Conservation (phyloP, 2,329 filamentous ascomycete genomes). For the Colletotrichum chlorophyti region DNA sequence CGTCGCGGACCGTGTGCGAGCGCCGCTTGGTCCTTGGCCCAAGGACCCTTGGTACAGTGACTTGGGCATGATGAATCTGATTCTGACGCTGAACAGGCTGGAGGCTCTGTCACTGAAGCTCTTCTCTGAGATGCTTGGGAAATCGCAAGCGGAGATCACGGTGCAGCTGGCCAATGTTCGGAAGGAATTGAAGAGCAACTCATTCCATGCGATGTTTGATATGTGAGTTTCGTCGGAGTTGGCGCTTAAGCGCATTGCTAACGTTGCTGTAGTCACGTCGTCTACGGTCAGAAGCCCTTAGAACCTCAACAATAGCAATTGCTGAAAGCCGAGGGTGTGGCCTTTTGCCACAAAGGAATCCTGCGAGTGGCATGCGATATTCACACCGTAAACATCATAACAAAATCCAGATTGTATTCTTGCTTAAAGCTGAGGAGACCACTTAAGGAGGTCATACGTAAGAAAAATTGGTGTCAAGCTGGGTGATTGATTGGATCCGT, state of each 20-base stretch:
- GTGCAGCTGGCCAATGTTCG: conserved; percentile 37
- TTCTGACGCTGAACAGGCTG: conserved; percentile 30
- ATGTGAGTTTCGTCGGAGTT: conserved; percentile 24
- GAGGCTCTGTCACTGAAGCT: conserved; percentile 35
- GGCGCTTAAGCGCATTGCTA: background rate
- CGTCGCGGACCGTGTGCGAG: conserved; percentile 35
- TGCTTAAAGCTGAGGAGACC: background rate
- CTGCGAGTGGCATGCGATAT: background rate
- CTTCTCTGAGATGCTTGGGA: conserved; percentile 38
- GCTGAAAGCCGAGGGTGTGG: background rate
- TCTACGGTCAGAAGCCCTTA: conserved; percentile 27
- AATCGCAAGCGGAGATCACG: conserved; percentile 34
- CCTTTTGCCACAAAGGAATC: background rate
- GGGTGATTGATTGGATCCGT: background rate
- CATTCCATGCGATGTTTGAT: conserved; percentile 35
- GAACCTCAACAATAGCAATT: background rate
- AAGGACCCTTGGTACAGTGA: conserved; percentile 39
- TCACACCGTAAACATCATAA: background rate
- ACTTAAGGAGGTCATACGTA: background rate
- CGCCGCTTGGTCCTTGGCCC: conserved; percentile 45
- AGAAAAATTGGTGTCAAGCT: background rate
- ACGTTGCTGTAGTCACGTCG: conserved; percentile 17
- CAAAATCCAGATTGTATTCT: background rate
- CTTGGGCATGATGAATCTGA: conserved; percentile 35
- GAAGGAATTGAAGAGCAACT: conserved; percentile 37